These are phyloP conservation scores for Paradendryphiella salina DNA, from an alignment of 2,329 filamentous ascomycete species.

Conservation along the genomic window DNA sequence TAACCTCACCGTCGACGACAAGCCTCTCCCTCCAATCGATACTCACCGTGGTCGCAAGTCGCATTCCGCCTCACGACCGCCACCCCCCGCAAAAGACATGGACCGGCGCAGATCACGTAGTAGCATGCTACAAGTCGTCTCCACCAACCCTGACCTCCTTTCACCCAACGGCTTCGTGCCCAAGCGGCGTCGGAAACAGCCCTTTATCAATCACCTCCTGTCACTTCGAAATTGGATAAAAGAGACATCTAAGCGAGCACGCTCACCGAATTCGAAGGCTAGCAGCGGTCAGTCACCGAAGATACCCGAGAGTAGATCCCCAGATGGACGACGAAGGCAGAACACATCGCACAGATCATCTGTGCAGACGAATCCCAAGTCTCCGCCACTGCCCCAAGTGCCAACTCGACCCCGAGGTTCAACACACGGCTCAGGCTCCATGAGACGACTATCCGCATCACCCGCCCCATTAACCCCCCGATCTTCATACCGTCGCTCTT, in stretches of 20 bases:
- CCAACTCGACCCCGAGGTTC: conserved; percentile 49
- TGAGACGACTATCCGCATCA: conserved; percentile 72
- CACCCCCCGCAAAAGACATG: conserved; percentile 81
- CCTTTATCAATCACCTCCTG: conserved; percentile 68
- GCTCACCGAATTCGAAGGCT: conserved; percentile 43
- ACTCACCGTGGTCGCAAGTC: conserved; percentile 76
- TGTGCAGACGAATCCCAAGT: conserved; percentile 45
- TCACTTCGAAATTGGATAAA: conserved; percentile 74
- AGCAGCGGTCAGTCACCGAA: conserved; percentile 43
- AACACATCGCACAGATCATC: conserved; percentile 44
- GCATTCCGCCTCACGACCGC: conserved; percentile 77
- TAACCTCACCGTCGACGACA: conserved; percentile 45
- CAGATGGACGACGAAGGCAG: conserved; percentile 40
- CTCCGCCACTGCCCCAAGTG: conserved; percentile 45
- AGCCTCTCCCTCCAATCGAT: conserved; percentile 71
- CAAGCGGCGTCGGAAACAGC: conserved; percentile 61
- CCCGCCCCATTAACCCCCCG: conserved; percentile 87
- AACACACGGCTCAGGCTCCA: conserved; percentile 46
- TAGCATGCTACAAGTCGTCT: conserved; percentile 85
- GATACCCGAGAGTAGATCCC: conserved; percentile 29
- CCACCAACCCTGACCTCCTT: conserved; percentile 66
- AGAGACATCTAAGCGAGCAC: conserved; percentile 55
- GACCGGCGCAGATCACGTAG: conserved; percentile 71
- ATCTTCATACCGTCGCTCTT: conserved; percentile 80
- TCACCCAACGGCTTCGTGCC: conserved; percentile 60